Evolutionary conservation across 805 yeast genomes (phyloP), one percentile per base, ranked within the genome.

Genomic region (Huiozyma sinensis): DNA sequence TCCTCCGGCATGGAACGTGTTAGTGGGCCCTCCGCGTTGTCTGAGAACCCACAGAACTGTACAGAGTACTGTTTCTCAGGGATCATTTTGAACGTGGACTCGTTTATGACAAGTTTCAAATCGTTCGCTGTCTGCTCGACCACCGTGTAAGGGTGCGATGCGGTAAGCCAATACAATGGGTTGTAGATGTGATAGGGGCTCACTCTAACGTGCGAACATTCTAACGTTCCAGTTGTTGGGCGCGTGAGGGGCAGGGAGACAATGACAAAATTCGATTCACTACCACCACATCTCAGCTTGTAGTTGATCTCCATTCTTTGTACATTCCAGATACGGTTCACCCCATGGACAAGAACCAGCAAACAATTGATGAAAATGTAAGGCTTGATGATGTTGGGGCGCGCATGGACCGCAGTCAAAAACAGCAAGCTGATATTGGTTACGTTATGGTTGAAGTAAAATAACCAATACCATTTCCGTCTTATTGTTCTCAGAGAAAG

Each of bases 121-220:
- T 57, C 46, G 2, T 57, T 48, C 38, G 73, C 76, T 1, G 72
- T 63, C 1, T 64, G 41, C 1, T 78, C 69, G 0, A 77, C 75
- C 9, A 81, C 65, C 0, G 88, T 78, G 53, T 69, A 83, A 2
- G 90, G 89, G 55, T 82, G 89, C 2, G 82, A 67, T 6, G 90
- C 79, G 5, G 66, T 56, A 2, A 80, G 28, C 73, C 77, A 71
- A 42, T 60, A 67, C 43, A 70, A 57, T 2, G 69, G 69, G 42
- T 69, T 63, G 13, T 44, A 48, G 35, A 54, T 57, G 17, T 64
- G 50, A 27, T 64, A 58, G 8, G 60, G 56, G 4, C 74, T 70
- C 1, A 79, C 47, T 50, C 88, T 63, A 1, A 81, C 43, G 52
- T 82, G 89, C 1, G 80, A 70, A 0, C 78, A 85, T 0, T 85